Evolutionary conservation across 805 yeast species (phyloP), one percentile per base, ranked within the genome.

Genomic region (Hanseniaspora clermontiae): DNA sequence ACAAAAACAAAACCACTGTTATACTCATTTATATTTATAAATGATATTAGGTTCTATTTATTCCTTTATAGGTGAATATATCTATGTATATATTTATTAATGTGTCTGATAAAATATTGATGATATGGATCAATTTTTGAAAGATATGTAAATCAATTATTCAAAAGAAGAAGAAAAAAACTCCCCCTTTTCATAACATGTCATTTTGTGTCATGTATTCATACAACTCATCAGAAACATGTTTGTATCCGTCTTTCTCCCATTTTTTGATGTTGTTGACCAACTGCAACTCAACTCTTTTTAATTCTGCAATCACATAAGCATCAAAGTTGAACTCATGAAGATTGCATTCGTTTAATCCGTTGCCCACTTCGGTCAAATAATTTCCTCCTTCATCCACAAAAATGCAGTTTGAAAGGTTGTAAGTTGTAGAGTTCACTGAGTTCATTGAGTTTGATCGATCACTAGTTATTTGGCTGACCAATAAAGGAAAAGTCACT

Each of bases 221-320:
- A 9, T 43, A 17, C 32, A 72, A 62, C 49, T 72, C 76, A 59
- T 72, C 75, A 1, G 76, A 75, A 5, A 69, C 61, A 2, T 46
- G 57, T 12, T 53, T 51, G 74, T 74, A 72, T 12, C 47, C 47
- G 7, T 61, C 60, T 10, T 43, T 46, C 1, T 62, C 60, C 75
- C 75, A 72, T 27, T 57, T 49, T 5, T 45, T 7, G 9, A 71
- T 57, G 10, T 59, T 38, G 1, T 49, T 49, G 48, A 58, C 53
- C 5, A 66, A 58, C 24, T 62, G 20, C 27, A 19, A 59, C n/a
- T 54, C 43, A 9, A 49, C 53, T 34, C 36, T 24, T 20, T 38
- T 29, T 6, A 49, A 1, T 40, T 51, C 43, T 36, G 57, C 40
- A 51, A 59, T 42, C 51, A 51, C 54, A 60, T 45, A 45, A 14